phyloP scores from a whole-genome alignment of 2,329 filamentous ascomycete genomes.

The Verticillium longisporum region DNA sequence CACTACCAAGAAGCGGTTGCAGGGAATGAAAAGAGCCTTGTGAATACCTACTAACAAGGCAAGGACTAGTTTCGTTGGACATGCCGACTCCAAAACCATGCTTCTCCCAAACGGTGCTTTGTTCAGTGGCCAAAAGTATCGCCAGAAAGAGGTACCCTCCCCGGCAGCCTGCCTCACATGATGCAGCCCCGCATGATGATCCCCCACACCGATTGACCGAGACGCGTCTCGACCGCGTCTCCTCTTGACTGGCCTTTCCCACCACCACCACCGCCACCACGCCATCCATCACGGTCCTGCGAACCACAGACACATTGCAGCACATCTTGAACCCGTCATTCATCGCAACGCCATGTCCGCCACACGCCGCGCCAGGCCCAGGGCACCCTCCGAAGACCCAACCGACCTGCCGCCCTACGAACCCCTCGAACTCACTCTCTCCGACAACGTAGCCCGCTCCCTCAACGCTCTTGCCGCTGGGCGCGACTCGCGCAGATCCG shows the following conservation, averaged over 20 bases:
- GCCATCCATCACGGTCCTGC: too few relatives aligned
- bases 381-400: constrained; percentile 4
- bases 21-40: too few relatives aligned
- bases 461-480: constrained; percentile 36
- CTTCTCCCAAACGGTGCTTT: too few relatives aligned
- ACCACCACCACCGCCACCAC: background rate
- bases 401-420: constrained; percentile 43
- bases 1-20: too few relatives aligned
- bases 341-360: background rate
- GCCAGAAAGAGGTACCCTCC: too few relatives aligned
- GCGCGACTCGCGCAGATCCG: constrained; percentile 33
- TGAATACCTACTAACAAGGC: too few relatives aligned
- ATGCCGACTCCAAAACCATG: too few relatives aligned
- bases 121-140: too few relatives aligned
- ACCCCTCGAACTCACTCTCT: constrained; percentile 37
- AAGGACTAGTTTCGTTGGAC: too few relatives aligned
- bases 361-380: background rate
- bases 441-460: constrained; percentile 26
- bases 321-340: background rate
- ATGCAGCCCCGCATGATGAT: background rate
- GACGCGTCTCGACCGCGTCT: background rate
- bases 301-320: background rate
- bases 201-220: background rate
- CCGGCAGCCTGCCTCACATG: background rate
- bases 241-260: background rate